Conservation (phyloP, 345 rosid genomes). For the Rhodamnia rubescens region DNA sequence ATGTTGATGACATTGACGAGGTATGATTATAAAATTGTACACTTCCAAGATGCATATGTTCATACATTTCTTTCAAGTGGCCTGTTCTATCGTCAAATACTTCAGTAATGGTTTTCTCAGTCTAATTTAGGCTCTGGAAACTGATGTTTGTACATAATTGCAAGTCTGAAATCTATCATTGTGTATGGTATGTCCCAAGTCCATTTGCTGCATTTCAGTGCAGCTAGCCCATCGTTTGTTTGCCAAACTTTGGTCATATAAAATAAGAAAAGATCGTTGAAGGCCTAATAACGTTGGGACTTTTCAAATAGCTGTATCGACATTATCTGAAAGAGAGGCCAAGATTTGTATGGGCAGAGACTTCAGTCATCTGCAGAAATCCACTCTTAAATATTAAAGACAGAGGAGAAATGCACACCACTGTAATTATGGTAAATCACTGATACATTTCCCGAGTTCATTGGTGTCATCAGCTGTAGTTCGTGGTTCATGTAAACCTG, state of each 20-base stretch:
- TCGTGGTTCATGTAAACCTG: neutral
- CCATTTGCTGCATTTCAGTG: neutral
- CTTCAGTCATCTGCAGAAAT: neutral
- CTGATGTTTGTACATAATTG: slow-evolving; percentile 36
- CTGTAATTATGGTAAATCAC: neutral
- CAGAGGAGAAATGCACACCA: neutral
- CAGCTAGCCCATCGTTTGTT: neutral
- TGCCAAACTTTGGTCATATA: neutral
- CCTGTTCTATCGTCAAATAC: neutral
- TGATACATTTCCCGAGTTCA: neutral
- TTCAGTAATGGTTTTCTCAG: slow-evolving; percentile 11
- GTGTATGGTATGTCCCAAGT: neutral
- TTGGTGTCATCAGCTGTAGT: neutral
- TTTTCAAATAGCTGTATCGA: neutral
- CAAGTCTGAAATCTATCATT: neutral
- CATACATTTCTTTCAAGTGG: neutral
- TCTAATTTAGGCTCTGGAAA: slow-evolving; percentile 8
- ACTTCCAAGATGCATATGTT: neutral
- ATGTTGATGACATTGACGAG: slow-evolving; percentile 54
- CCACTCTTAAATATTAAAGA: neutral
- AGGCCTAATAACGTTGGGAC: neutral
- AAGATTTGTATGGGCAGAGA: neutral
- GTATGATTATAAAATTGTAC: slow-evolving; percentile 7
- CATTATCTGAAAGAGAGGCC: neutral
- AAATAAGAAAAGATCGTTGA: neutral